Percentiles rank a stretch among this genome's conserved stretches.
These are phyloP conservation scores for Nannochloris sp. DNA, from an alignment of 139 green algal species.

Conservation along the genomic window DNA sequence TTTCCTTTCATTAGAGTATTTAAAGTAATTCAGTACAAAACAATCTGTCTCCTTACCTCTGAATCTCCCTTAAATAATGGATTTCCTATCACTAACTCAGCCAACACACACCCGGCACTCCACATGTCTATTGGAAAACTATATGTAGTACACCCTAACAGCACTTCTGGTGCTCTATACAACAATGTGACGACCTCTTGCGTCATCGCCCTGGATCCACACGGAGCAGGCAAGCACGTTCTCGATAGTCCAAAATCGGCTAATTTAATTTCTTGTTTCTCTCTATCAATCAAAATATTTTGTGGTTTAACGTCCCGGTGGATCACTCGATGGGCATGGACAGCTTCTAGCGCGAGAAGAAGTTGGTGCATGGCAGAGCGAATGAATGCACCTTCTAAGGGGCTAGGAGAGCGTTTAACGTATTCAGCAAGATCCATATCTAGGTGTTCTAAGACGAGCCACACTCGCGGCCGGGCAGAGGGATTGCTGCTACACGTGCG, in stretches of 20 bases:
- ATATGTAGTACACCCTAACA: slow-evolving; percentile 64
- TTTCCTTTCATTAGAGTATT: slow-evolving; percentile 6
- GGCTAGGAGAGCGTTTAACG: slow-evolving; percentile 16
- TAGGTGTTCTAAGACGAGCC: slow-evolving; percentile 56
- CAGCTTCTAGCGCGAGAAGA: slow-evolving; percentile 56
- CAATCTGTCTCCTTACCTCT: slow-evolving; percentile 42
- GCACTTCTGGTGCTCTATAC: slow-evolving; percentile 89
- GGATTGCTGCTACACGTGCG: too few species aligned
- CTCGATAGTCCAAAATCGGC: slow-evolving; percentile 64
- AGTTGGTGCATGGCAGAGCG: slow-evolving; percentile 75
- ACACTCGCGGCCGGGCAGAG: too few species aligned
- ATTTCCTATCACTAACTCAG: slow-evolving; percentile 59
- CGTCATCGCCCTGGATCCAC: slow-evolving; percentile 24
- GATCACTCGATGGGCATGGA: slow-evolving; percentile 70
- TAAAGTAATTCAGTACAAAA: too few species aligned
- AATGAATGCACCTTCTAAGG: neutral
- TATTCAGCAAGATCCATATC: slow-evolving; percentile 49
- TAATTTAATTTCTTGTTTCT: slow-evolving; percentile 45
- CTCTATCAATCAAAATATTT: slow-evolving; percentile 60
- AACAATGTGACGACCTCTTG: slow-evolving; percentile 81
- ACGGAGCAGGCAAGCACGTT: slow-evolving; percentile 39
- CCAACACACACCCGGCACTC: slow-evolving; percentile 85
- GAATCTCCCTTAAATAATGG: slow-evolving; percentile 68
- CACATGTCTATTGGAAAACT: slow-evolving; percentile 74
- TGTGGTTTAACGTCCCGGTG: slow-evolving; percentile 76